These are phyloP conservation scores for Eucalyptus regnans DNA, from an alignment of 345 rosid species.

Conservation along the genomic window DNA sequence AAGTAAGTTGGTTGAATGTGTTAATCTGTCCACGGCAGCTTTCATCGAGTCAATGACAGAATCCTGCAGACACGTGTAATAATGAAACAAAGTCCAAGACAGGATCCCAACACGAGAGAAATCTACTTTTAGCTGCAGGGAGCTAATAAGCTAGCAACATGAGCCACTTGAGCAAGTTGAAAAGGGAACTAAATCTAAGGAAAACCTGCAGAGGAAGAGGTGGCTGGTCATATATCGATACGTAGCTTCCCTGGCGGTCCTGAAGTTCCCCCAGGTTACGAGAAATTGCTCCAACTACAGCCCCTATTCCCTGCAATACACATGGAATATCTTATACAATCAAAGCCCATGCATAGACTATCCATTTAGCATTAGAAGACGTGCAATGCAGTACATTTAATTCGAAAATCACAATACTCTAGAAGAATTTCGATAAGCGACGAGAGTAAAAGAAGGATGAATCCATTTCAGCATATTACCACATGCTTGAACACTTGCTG, in stretches of 20 bases:
- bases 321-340: neutral
- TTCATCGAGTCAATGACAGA: conserved; percentile 70
- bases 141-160: neutral
- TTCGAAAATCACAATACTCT: neutral
- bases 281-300: conserved; percentile 96
- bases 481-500: conserved; percentile 99
- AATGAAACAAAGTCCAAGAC: neutral
- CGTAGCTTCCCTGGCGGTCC: conserved; percentile 87
- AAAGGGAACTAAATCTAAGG: neutral
- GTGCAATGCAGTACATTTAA: neutral
- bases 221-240: conserved; percentile 91
- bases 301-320: conserved; percentile 75
- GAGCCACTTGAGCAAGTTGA: neutral
- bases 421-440: neutral
- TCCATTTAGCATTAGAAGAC: neutral
- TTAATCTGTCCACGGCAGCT: conserved; percentile 83
- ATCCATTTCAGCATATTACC: conserved; percentile 28
- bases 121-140: neutral
- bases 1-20: conserved; percentile 75
- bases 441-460: neutral
- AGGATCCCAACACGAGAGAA: neutral
- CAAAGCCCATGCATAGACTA: neutral
- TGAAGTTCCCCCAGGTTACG: conserved; percentile 99
- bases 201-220: conserved; percentile 71
- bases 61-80: conserved; percentile 39